Conservation (phyloP, 2,329 filamentous ascomycete genomes). For the Raffaelea arxii region DNA sequence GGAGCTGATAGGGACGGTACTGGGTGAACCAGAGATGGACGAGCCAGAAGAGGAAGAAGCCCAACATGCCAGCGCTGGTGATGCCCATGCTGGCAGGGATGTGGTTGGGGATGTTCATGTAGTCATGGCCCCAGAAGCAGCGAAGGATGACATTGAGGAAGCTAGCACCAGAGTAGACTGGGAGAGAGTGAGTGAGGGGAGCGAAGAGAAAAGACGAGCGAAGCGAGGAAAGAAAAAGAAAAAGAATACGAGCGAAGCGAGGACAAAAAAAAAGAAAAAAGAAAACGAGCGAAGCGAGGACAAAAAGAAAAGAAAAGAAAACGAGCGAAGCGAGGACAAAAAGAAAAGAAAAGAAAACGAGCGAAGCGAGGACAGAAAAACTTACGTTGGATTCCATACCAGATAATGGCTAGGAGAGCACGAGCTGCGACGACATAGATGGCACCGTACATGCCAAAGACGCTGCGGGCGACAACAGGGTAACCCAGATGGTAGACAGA, state of each 20-base stretch:
- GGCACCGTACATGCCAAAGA: conserved; percentile 30
- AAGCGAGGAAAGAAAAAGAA: not conserved
- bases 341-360: not conserved
- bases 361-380: conserved; percentile 9
- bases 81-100: conserved; percentile 20
- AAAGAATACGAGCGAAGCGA: conserved; percentile 7
- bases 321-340: not conserved
- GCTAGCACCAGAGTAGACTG: conserved; percentile 12
- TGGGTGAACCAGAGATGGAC: conserved; percentile 16
- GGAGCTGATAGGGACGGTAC: conserved; percentile 32
- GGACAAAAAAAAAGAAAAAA: too few relatives aligned
- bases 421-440: conserved; percentile 27
- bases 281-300: not conserved
- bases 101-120: conserved; percentile 24
- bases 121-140: conserved; percentile 22
- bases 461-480: conserved; percentile 16
- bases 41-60: conserved; percentile 16
- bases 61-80: conserved; percentile 13
- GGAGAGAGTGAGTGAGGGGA: not conserved
- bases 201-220: too few relatives aligned
- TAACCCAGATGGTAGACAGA: conserved; percentile 32
- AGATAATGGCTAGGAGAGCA: conserved; percentile 25
- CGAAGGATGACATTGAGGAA: conserved; percentile 15
- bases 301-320: not conserved
- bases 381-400: too few relatives aligned